Evolutionary conservation across 805 yeast species (phyloP), one percentile per base, ranked within the genome.

Genomic region (Ogataea pilisensis): DNA sequence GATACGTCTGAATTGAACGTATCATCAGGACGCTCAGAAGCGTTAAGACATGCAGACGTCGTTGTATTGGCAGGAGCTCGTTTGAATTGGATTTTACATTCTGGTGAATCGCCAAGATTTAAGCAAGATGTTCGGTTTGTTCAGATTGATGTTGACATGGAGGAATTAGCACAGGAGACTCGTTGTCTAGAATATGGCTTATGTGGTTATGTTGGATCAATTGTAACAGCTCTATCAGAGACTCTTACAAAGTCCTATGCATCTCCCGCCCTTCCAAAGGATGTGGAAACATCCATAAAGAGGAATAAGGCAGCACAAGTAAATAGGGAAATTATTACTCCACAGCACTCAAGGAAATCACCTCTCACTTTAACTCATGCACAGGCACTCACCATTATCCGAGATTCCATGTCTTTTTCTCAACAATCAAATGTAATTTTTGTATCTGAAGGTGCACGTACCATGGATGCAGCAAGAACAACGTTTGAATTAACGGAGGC

Each of bases 391-490:
- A 72, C 67, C 14, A 60, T 61, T 0, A 61, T 82, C 9, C 60
- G 78, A 19, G 70, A 69, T 0, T 47, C 63, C 2, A 58, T 80
- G 24, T 44, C 49, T 1, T 17, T 17, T 16, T 52, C 44, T 4
- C 44, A 55, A 26, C 60, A 60, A 34, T 44, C 57, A 7, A 49
- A 64, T 11, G 61, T 74, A 1, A 52, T 78, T 3, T 65, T 72
- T 29, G 72, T 82, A 1, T 69, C 80, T 4, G 89, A 82, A 57
- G 89, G 89, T n/a, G 88, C 89, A 1, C 80, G 81, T 53, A 80
- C 88, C 0, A 82, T 82, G 88, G 89, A 82, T 49, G 67, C 76
- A 18, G 80, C 87, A 2, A 65, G 89, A 35, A 66, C 78, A 9
- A 73, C 82, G 0, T 81, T 82, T 54, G 75, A 78, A 5, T 66